phyloP scores from a whole-genome alignment of 257 asterid genomes.

The Ehretia macrophylla region DNA sequence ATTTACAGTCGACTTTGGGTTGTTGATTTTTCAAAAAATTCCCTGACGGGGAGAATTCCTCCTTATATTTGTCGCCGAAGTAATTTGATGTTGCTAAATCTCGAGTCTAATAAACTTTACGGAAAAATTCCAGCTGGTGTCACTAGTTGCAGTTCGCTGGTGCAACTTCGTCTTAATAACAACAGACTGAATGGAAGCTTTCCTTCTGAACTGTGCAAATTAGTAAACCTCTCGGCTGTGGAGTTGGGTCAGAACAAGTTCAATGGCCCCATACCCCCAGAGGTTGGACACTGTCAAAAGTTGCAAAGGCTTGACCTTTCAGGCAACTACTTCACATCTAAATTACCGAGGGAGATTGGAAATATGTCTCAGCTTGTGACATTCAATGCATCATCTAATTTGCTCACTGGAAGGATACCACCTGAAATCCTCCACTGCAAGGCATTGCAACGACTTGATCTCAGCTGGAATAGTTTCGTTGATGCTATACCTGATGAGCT shows the following conservation, averaged over 20 bases:
- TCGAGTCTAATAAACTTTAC: constrained; percentile 54
- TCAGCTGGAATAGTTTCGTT: constrained; percentile 58
- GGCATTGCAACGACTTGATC: constrained; percentile 82
- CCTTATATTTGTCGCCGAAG: constrained; percentile 53
- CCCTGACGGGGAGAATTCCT: constrained; percentile 69
- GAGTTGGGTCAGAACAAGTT: constrained; percentile 75
- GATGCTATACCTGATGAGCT: constrained; percentile 54
- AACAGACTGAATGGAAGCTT: constrained; percentile 61
- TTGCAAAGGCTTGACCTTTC: constrained; percentile 88
- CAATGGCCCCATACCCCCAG: constrained; percentile 63
- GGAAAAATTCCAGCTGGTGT: constrained; percentile 67
- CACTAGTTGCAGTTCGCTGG: constrained; percentile 54
- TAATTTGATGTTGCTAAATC: constrained; percentile 67
- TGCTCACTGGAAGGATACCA: constrained; percentile 56
- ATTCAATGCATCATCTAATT: constrained; percentile 66
- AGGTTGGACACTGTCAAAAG: constrained; percentile 53
- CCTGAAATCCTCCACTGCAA: constrained; percentile 56
- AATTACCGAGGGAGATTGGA: constrained; percentile 69
- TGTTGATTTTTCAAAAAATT: constrained; percentile 67
- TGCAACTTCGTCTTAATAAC: constrained; percentile 62
- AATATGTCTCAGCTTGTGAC: constrained; percentile 64
- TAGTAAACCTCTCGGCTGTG: constrained; percentile 65
- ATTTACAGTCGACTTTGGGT: constrained; percentile 70
- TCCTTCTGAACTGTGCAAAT: constrained; percentile 66
- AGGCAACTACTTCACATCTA: constrained; percentile 52